Percentiles rank a stretch among this genome's conserved stretches.
Evolutionary conservation across 805 yeast species (phyloP).

Genomic region (Kregervanrija pseudodelftensis): DNA sequence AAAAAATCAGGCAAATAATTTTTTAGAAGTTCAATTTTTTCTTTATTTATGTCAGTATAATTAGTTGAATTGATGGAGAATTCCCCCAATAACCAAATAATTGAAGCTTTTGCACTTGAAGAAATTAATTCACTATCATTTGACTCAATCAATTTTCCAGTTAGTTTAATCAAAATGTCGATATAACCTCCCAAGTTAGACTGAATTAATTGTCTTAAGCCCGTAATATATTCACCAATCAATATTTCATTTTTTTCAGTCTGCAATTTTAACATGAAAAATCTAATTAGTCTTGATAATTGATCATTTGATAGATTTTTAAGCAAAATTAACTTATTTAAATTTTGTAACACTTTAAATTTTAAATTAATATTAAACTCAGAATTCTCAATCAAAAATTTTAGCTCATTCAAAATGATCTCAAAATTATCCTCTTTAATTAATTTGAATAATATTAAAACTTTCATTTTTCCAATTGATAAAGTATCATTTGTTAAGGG

Average conservation of each 20-base stretch:
- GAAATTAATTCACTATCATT: conserved; percentile 7
- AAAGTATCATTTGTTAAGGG: conserved; percentile 47
- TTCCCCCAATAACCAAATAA: conserved; percentile 90
- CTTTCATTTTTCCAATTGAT: conserved; percentile 42
- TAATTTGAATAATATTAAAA: conserved; percentile 55
- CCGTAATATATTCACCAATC: conserved; percentile 61
- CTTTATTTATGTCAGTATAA: background rate
- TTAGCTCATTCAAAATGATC: conserved; percentile 52
- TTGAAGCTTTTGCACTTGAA: conserved; percentile 62
- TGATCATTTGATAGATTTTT: conserved; percentile 33
- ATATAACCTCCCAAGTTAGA: conserved; percentile 47
- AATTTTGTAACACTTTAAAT: conserved; percentile 47
- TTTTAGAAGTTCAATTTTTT: conserved; percentile 4
- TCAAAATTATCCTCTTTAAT: conserved; percentile 46
- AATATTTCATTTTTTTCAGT: conserved; percentile 25
- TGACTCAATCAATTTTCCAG: conserved; percentile 19
- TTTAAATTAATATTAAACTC: conserved; percentile 19
- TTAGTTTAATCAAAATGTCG: conserved; percentile 46
- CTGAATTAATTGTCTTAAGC: conserved; percentile 67
- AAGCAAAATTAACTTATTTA: conserved; percentile 27
- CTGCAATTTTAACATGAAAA: conserved; percentile 46
- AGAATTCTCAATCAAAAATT: conserved; percentile 39
- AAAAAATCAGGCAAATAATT: conserved; percentile 69
- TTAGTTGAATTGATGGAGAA: conserved; percentile 32
- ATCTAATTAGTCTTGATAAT: conserved; percentile 47